Evolutionary conservation across 768 basidiomycete genomes (phyloP).

Genomic region (Tylopilus rubrobrunneus): DNA sequence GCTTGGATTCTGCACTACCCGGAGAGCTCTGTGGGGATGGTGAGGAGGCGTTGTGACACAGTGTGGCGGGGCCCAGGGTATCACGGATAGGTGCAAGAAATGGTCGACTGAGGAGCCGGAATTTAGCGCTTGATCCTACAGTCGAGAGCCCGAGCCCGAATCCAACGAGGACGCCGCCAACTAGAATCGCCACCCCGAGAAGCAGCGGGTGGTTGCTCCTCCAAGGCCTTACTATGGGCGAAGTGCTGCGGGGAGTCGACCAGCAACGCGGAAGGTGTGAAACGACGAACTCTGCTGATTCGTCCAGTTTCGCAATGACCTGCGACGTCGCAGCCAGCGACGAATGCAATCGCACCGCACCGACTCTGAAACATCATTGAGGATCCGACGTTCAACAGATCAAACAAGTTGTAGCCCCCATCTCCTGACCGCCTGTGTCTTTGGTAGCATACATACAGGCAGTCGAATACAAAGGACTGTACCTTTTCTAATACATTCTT

Average conservation of each 20-base stretch:
- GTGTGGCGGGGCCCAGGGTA: slow-evolving; percentile 1
- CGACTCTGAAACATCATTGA: too few species aligned
- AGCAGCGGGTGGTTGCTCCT: slow-evolving; percentile 5
- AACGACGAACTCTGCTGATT: too few species aligned
- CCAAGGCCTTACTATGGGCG: slow-evolving; percentile 7
- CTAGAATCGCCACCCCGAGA: slow-evolving; percentile 16
- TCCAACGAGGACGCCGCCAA: slow-evolving; percentile 30
- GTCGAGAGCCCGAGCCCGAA: slow-evolving; percentile 23
- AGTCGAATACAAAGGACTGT: too few species aligned
- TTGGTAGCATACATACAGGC: too few species aligned
- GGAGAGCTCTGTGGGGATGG: background rate
- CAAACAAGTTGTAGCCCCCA: too few species aligned
- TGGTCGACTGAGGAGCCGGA: slow-evolving; percentile 12
- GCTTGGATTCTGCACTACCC: slow-evolving; percentile 13
- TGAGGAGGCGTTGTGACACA: slow-evolving; percentile 6
- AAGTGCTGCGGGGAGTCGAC: background rate
- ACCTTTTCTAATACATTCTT: too few species aligned
- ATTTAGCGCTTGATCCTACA: slow-evolving; percentile 9
- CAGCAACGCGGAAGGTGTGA: too few species aligned
- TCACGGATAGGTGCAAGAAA: slow-evolving; percentile 5
- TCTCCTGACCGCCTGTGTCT: too few species aligned
- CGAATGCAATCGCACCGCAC: too few species aligned
- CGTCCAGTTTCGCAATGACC: too few species aligned
- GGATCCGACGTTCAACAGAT: too few species aligned
- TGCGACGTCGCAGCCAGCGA: too few species aligned